A percentile compares a stretch with the other conserved stretches of the same genome.
Evolutionary conservation across 2,329 filamentous ascomycete species (phyloP).

Genomic region (Pseudocercospora fijiensis): DNA sequence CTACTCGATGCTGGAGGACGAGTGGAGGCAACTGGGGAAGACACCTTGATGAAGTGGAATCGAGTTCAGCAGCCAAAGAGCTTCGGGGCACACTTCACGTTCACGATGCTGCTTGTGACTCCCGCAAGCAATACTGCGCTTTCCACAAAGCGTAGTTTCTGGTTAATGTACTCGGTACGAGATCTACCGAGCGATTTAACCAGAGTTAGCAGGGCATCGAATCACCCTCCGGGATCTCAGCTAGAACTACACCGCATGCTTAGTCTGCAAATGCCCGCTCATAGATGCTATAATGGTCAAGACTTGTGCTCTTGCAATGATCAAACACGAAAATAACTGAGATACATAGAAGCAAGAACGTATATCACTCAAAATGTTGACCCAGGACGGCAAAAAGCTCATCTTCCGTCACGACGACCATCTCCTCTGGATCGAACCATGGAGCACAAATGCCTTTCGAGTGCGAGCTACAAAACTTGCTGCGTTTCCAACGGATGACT

Average conservation of each 20-base stretch:
- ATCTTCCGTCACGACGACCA: constrained; percentile 59
- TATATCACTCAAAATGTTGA: constrained; percentile 30
- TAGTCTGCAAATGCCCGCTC: neutral
- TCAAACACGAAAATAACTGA: neutral
- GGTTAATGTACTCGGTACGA: neutral
- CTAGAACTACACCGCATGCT: neutral
- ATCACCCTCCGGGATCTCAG: neutral
- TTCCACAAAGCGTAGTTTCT: neutral
- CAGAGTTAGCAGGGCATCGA: neutral
- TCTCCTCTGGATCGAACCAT: constrained; percentile 50
- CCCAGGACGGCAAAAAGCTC: constrained; percentile 56
- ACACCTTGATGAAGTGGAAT: neutral
- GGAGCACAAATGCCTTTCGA: constrained; percentile 51
- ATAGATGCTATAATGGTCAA: neutral
- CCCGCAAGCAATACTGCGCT: neutral
- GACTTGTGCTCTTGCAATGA: neutral
- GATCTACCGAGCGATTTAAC: constrained; percentile 3
- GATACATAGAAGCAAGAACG: neutral
- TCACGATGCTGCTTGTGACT: neutral
- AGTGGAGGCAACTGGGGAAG: constrained; percentile 21
- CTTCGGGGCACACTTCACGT: too few relatives aligned
- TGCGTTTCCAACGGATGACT: constrained; percentile 42
- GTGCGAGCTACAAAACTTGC: constrained; percentile 48
- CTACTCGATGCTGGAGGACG: constrained; percentile 42
- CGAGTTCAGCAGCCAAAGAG: neutral